These are phyloP conservation scores for Trichomonascaceae sp. DNA, from an alignment of 1,139 yeast genomes.

Conservation along the genomic window DNA sequence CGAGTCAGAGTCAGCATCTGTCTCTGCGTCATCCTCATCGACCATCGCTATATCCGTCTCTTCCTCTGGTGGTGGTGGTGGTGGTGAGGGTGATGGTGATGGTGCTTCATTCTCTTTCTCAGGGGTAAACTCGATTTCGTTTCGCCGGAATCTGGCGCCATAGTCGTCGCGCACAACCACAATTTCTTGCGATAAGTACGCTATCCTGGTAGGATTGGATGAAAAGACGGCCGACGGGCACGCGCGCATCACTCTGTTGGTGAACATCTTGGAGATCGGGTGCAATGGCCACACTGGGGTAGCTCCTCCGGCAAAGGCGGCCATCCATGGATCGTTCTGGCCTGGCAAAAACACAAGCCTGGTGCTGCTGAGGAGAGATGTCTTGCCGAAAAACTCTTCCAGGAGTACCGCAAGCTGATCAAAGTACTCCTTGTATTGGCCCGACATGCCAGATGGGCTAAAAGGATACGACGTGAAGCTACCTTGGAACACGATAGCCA, in stretches of 20 bases:
- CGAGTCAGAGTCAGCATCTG: conserved; percentile 10
- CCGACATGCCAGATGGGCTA: conserved; percentile 34
- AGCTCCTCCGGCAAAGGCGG: conserved; percentile 56
- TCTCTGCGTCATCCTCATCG: conserved; percentile 3
- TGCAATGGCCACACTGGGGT: conserved; percentile 58
- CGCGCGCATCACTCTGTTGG: conserved; percentile 50
- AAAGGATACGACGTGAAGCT: conserved; percentile 63
- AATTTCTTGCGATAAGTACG: conserved; percentile 74
- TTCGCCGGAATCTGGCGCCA: conserved; percentile 55
- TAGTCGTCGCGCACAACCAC: conserved; percentile 57
- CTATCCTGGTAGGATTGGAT: conserved; percentile 66
- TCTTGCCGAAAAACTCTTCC: conserved; percentile 32
- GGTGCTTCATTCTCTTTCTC: conserved; percentile 19
- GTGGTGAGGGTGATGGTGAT: no score
- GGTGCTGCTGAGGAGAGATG: conserved; percentile 21
- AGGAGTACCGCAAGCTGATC: conserved; percentile 54
- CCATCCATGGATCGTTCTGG: conserved; percentile 85
- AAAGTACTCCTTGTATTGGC: conserved; percentile 54
- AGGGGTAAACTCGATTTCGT: conserved; percentile 42
- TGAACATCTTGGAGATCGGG: conserved; percentile 57
- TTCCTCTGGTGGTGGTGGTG: neutral
- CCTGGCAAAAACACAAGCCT: conserved; percentile 72
- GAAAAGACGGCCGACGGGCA: conserved; percentile 58
- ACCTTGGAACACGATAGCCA: conserved; percentile 49
- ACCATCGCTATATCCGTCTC: conserved; percentile 4